Percentiles rank a stretch among this genome's conserved stretches.
Evolutionary conservation across 2,329 filamentous ascomycete species (phyloP).

Genomic region (Pestalotiopsis sp.): DNA sequence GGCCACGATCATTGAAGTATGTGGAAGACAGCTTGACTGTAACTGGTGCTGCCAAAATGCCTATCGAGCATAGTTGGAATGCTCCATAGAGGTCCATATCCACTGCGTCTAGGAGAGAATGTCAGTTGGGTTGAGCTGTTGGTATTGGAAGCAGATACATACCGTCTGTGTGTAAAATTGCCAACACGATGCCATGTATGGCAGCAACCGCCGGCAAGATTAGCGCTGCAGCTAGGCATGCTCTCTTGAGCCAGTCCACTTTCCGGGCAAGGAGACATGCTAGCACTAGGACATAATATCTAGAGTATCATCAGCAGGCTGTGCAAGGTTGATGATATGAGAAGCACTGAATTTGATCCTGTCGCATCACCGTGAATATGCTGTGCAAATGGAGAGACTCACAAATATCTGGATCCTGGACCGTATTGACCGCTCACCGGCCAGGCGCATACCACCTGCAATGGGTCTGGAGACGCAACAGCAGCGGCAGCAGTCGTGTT

Average conservation of each 20-base stretch:
- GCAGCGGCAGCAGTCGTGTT: constrained; percentile 19
- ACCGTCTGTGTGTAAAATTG: constrained; percentile 4
- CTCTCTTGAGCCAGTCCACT: constrained; percentile 9
- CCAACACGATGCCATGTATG: constrained; percentile 12
- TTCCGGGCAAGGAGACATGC: constrained; percentile 6
- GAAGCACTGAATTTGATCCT: background rate
- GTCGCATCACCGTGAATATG: background rate
- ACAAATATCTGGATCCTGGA: constrained; percentile 41
- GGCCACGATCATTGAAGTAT: constrained; percentile 65
- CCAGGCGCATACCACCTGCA: constrained; percentile 44
- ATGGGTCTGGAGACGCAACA: constrained; percentile 1
- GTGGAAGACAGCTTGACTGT: constrained; percentile 64
- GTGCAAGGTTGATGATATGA: background rate
- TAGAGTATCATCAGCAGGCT: background rate
- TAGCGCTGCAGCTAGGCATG: constrained; percentile 8
- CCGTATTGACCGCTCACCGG: constrained; percentile 45
- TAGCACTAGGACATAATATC: constrained; percentile 8
- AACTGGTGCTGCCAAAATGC: constrained; percentile 64
- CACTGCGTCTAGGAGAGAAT: background rate
- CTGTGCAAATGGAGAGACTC: constrained; percentile 20
- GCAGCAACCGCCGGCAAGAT: constrained; percentile 7
- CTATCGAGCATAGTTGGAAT: constrained; percentile 69
- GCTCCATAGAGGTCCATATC: constrained; percentile 64
- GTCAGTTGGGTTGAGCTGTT: background rate
- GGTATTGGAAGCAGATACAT: background rate